These are phyloP conservation scores for Magnaporthales sp. DNA, from an alignment of 2,329 filamentous ascomycete genomes.

Conservation along the genomic window DNA sequence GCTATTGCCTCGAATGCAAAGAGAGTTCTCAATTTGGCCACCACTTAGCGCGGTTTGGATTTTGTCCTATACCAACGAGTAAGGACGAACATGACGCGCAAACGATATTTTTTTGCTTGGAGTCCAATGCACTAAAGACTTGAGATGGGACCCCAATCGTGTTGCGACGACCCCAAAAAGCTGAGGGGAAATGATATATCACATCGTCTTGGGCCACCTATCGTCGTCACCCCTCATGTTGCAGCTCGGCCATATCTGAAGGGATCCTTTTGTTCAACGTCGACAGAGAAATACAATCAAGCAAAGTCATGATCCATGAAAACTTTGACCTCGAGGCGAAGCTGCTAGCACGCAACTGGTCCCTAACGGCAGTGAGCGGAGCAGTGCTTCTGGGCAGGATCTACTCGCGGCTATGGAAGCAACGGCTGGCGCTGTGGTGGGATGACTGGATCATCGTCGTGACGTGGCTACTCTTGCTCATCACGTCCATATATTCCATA, in stretches of 20 bases:
- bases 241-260: background rate
- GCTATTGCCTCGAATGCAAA: background rate
- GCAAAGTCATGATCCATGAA: background rate
- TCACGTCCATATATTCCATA: background rate
- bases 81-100: background rate
- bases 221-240: background rate
- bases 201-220: background rate
- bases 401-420: background rate
- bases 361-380: background rate
- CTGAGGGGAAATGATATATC: background rate
- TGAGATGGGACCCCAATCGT: background rate
- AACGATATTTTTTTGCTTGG: background rate
- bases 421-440: background rate
- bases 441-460: slow-evolving; percentile 3
- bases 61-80: background rate
- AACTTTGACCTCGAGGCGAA: background rate
- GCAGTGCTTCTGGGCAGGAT: background rate
- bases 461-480: background rate
- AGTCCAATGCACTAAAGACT: background rate
- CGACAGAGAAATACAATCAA: background rate
- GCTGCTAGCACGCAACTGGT: background rate
- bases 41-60: background rate
- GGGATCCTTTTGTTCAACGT: background rate
- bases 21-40: background rate
- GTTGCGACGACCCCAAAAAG: background rate